Conservation (phyloP, 2,329 filamentous ascomycete species). For the Orbilia oligospora region DNA sequence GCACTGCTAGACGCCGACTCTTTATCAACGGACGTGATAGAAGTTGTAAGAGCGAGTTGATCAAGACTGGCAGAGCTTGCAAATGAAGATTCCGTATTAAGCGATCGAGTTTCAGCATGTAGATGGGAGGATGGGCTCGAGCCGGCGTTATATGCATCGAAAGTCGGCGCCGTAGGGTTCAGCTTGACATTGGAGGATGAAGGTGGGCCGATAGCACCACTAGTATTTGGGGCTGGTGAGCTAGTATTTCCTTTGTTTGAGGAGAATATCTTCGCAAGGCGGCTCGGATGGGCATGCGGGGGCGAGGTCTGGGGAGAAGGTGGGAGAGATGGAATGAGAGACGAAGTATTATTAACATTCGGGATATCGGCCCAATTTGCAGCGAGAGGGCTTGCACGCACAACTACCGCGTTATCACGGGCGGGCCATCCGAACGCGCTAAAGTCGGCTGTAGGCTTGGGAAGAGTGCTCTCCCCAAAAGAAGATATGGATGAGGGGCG, state of each 20-base stretch:
- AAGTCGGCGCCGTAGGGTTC: conserved; percentile 90
- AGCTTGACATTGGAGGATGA: conserved; percentile 72
- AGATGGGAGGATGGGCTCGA: conserved; percentile 50
- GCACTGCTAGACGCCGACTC: conserved; percentile 59
- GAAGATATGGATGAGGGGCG: conserved; percentile 64
- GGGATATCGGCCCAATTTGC: conserved; percentile 63
- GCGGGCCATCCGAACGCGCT: conserved; percentile 64
- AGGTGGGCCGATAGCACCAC: conserved; percentile 65
- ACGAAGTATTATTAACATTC: conserved; percentile 48
- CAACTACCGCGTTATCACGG: conserved; percentile 30
- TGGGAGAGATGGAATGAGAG: conserved; percentile 56
- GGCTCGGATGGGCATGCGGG: conserved; percentile 50
- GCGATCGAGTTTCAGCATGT: conserved; percentile 53
- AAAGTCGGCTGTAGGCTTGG: conserved; percentile 63
- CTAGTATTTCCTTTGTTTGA: conserved; percentile 52
- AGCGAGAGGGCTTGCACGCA: conserved; percentile 60
- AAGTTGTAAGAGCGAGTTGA: conserved; percentile 41
- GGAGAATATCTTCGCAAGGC: conserved; percentile 54
- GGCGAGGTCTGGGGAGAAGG: conserved; percentile 61
- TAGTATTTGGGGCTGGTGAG: conserved; percentile 63
- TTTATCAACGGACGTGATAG: conserved; percentile 48
- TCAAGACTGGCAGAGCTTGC: conserved; percentile 57
- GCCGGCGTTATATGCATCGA: conserved; percentile 67
- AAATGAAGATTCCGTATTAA: conserved; percentile 57
- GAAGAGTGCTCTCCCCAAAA: conserved; percentile 63